A percentile compares a stretch with the other conserved stretches of the same genome.
These are phyloP conservation scores for Fusarium verrucosum DNA, from an alignment of 2,329 filamentous ascomycete genomes.

Conservation along the genomic window DNA sequence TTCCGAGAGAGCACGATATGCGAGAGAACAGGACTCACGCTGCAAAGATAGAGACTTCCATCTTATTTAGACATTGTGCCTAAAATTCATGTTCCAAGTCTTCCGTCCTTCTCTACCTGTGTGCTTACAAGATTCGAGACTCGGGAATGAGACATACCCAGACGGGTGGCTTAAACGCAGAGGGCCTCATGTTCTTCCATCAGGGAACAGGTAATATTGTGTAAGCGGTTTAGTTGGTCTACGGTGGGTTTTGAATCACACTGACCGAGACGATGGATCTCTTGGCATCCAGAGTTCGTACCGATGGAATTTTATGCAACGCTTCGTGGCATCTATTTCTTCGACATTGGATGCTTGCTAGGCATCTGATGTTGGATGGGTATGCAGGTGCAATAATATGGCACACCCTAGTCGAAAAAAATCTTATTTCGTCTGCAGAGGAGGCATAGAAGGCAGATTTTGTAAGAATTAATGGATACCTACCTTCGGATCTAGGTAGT, in stretches of 20 bases:
- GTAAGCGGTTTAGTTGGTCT: conserved; percentile 19
- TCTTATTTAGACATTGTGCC: conserved; percentile 16
- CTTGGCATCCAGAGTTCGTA: conserved; percentile 25
- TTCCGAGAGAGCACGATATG: conserved; percentile 31
- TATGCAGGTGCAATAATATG: not conserved
- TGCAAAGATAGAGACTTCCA: conserved; percentile 14
- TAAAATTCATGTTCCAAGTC: conserved; percentile 15
- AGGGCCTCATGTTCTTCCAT: conserved; percentile 28
- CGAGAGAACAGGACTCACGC: conserved; percentile 20
- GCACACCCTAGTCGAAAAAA: not conserved
- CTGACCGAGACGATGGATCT: conserved; percentile 20
- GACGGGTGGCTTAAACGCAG: conserved; percentile 29
- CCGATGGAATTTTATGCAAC: conserved; percentile 43
- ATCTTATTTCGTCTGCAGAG: not conserved
- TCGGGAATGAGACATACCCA: conserved; percentile 21
- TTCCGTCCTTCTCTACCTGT: conserved; percentile 19
- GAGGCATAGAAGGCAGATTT: not conserved
- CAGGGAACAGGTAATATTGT: conserved; percentile 5
- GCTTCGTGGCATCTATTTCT: conserved; percentile 46
- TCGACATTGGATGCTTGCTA: conserved; percentile 7
- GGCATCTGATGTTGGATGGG: conserved; percentile 22
- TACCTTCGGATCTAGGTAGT: too few species aligned
- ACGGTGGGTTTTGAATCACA: conserved; percentile 10
- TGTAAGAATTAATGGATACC: not conserved
- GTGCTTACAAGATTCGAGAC: conserved; percentile 18